Evolutionary conservation across 176 grass and related monocot species (phyloP), one percentile per base, ranked within the genome.

Genomic region (Triticum turgidum): DNA sequence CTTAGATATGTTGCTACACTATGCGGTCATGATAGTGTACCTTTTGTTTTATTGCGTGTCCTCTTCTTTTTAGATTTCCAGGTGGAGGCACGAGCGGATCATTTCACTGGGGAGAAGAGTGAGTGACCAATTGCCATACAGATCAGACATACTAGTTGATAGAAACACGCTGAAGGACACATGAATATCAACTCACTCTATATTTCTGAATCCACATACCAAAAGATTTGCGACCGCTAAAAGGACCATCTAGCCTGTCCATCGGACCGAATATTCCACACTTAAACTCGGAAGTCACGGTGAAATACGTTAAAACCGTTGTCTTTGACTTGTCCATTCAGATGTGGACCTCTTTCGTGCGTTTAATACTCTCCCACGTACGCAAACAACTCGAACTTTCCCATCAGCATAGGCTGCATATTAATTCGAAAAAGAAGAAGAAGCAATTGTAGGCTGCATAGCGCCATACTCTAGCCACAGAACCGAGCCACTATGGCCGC

Each of bases 341-440:
- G 15, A 14, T 10, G 47, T 45, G 44, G 11, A 45, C 35, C 5
- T 37, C 34, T 35, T 69, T 37, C 4, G 6, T 27, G 66, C 38
- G 61, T 64, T 80, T 29, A 67, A 11, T 75, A 61, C 35, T 14
- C 11, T 63, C 25, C 20, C 24, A 38, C 25, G 14, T 22, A 51
- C 18, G 84, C 33, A 73, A 81, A 83, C 44, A 82, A 63, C 12
- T 70, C 8, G 76, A 62, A 61, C 85, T 12, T 2, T 85, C 85
- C 69, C 69, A 77, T 64, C 61, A 70, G 47, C 34, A 69, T 5
- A 34, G 25, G 37, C 29, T 51, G 47, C 47, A 51, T 51, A 14
- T 49, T 14, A 5, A 51, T 51, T 51, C 47, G 13, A 14, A 11
- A 44, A 42, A 45, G 25, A 12, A 45, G 27, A 45, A 30, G 29